Evolutionary conservation across 192 early-diverging fungal genomes (phyloP).

Genomic region (Umbelopsis ramanniana): DNA sequence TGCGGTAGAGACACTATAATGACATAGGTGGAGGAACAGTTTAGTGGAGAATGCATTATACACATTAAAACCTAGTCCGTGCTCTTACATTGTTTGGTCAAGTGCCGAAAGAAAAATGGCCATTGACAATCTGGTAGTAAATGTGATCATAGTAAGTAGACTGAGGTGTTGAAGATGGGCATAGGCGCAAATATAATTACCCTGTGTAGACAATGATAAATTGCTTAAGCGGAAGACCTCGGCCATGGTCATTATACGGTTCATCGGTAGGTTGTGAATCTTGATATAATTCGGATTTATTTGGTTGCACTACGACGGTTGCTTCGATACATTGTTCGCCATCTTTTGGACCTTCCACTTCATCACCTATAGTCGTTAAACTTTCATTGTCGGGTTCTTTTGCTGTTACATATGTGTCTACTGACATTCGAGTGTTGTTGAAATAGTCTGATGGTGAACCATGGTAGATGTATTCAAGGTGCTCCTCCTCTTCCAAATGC

Average conservation of each 20-base stretch:
- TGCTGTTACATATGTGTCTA: neutral
- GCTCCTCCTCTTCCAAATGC: no score
- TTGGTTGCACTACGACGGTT: neutral
- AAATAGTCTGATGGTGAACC: no score
- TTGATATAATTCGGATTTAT: neutral
- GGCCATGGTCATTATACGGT: neutral
- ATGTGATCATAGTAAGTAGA: neutral
- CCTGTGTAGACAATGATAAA: conserved; percentile 18
- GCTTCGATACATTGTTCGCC: neutral
- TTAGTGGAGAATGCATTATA: no score
- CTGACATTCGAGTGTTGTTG: neutral
- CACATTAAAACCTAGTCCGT: neutral
- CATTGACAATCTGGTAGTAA: neutral
- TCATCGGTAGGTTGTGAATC: neutral
- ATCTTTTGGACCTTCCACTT: neutral
- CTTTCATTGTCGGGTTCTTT: neutral
- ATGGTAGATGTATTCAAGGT: no score
- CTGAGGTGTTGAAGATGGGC: neutral
- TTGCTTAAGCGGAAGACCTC: neutral
- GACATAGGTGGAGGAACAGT: no score
- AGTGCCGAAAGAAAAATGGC: conserved; percentile 2
- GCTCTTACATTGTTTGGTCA: conserved; percentile 17
- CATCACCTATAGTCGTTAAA: neutral
- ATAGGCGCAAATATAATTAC: neutral
- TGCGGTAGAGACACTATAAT: conserved; percentile 8